Percentiles rank a stretch among this genome's conserved stretches.
phyloP scores from a whole-genome alignment of 495 filamentous ascomycete species.

The Cairneyella variabilis region DNA sequence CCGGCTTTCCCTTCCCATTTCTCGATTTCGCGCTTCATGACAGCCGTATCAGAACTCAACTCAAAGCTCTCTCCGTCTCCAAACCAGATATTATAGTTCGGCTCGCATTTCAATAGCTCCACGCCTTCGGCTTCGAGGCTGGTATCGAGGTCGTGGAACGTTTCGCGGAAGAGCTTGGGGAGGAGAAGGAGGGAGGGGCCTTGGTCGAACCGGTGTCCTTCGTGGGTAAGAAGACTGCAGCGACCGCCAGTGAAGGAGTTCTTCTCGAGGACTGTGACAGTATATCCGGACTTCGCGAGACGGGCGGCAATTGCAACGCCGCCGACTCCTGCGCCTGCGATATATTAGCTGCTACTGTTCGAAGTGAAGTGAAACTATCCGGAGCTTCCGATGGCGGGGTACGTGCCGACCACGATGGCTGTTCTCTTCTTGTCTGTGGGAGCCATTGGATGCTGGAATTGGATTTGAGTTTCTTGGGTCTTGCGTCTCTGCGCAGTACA shows the following conservation, averaged over 20 bases:
- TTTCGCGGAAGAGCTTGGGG: slow-evolving; percentile 58
- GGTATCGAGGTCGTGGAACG: slow-evolving; percentile 61
- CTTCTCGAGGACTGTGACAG: slow-evolving; percentile 66
- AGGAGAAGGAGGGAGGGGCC: slow-evolving; percentile 67
- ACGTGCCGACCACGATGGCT: slow-evolving; percentile 44
- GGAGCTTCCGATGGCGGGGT: not conserved
- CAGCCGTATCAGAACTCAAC: slow-evolving; percentile 54
- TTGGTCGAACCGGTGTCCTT: slow-evolving; percentile 66
- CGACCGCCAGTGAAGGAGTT: slow-evolving; percentile 63
- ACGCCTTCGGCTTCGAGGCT: slow-evolving; percentile 55
- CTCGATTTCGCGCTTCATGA: slow-evolving; percentile 66
- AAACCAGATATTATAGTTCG: slow-evolving; percentile 69
- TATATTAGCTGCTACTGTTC: slow-evolving; percentile 12
- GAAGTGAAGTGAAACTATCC: not conserved
- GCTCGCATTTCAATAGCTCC: slow-evolving; percentile 60
- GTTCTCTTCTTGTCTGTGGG: slow-evolving; percentile 30
- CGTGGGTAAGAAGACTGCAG: slow-evolving; percentile 53
- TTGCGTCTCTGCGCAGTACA: slow-evolving; percentile 14
- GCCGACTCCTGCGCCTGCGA: slow-evolving; percentile 59
- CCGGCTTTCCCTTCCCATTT: slow-evolving; percentile 61
- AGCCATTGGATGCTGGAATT: slow-evolving; percentile 17
- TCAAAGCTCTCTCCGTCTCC: slow-evolving; percentile 54
- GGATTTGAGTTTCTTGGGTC: not conserved
- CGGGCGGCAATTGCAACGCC: slow-evolving; percentile 64
- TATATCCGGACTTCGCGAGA: slow-evolving; percentile 59